These are phyloP conservation scores for Penicillium sp. DNA, from an alignment of 2,329 filamentous ascomycete genomes.

Conservation along the genomic window DNA sequence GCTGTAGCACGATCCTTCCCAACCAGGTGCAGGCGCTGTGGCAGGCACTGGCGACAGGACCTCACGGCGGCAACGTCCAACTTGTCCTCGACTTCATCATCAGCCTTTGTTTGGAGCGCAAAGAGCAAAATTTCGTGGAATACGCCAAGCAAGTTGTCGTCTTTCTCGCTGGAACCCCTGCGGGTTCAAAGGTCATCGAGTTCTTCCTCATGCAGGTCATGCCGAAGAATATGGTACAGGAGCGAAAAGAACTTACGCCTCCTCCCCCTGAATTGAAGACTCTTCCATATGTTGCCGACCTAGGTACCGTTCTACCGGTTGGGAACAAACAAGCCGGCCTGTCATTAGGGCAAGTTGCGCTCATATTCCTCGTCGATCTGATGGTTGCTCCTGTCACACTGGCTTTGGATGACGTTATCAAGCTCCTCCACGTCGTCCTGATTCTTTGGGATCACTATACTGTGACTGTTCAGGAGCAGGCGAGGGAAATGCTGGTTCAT, in stretches of 20 bases:
- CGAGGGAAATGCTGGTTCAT: slow-evolving; percentile 95
- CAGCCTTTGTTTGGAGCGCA: slow-evolving; percentile 82
- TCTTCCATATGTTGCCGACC: slow-evolving; percentile 86
- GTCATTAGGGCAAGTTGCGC: slow-evolving; percentile 85
- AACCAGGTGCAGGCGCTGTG: slow-evolving; percentile 97
- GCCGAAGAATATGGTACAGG: slow-evolving; percentile 94
- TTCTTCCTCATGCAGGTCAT: slow-evolving; percentile 88
- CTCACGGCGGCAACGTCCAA: slow-evolving; percentile 89
- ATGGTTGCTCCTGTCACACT: slow-evolving; percentile 91
- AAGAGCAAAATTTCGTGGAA: slow-evolving; percentile 97
- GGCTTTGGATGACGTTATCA: slow-evolving; percentile 72
- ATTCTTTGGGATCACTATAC: slow-evolving; percentile 98
- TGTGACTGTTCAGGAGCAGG: slow-evolving; percentile 90
- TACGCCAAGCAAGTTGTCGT: slow-evolving; percentile 98
- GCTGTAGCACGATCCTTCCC: slow-evolving; percentile 80
- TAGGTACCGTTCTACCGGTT: slow-evolving; percentile 73
- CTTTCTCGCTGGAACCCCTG: slow-evolving; percentile 80
- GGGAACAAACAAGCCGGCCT: slow-evolving; percentile 91
- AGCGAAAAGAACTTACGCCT: slow-evolving; percentile 70
- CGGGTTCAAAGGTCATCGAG: slow-evolving; percentile 88
- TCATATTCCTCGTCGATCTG: slow-evolving; percentile 91
- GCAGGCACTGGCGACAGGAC: slow-evolving; percentile 92
- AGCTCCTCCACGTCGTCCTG: slow-evolving; percentile 84
- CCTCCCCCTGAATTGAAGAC: slow-evolving; percentile 65
- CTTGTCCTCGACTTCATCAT: slow-evolving; percentile 96